Conservation (phyloP, 192 early-diverging fungal species). For the Rhizoclosmatium globosum region DNA sequence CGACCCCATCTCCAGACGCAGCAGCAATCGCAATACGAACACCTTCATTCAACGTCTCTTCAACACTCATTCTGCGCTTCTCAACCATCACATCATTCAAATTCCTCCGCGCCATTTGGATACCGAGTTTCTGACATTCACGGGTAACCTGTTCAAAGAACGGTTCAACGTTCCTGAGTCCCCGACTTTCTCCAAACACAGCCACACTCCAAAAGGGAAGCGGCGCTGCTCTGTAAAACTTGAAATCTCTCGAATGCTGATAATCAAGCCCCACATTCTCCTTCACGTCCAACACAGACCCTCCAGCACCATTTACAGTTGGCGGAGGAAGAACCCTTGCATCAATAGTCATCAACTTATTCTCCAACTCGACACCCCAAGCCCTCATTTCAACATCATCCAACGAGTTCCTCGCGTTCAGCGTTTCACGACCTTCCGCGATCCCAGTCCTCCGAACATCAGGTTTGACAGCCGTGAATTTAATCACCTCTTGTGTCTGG, state of each 20-base stretch:
- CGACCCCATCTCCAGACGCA: neutral
- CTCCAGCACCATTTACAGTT: neutral
- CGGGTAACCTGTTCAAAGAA: neutral
- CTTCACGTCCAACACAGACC: neutral
- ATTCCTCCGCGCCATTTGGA: neutral
- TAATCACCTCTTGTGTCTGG: slow-evolving; percentile 38
- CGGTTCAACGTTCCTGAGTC: neutral
- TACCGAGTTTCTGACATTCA: neutral
- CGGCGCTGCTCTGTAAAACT: neutral
- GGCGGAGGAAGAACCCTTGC: slow-evolving; percentile 44
- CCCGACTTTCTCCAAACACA: neutral
- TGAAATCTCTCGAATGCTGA: neutral
- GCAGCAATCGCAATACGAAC: neutral
- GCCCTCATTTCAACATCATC: slow-evolving; percentile 22
- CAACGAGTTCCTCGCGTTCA: neutral
- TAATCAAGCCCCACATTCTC: neutral
- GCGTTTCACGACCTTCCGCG: neutral
- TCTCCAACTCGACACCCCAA: slow-evolving; percentile 41
- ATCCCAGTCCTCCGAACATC: slow-evolving; percentile 1
- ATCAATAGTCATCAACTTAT: slow-evolving; percentile 42
- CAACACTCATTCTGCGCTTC: neutral
- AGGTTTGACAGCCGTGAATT: slow-evolving; percentile 30
- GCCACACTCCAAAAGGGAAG: neutral
- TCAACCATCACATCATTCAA: neutral
- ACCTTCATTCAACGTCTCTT: neutral